Conservation (phyloP, 495 filamentous ascomycete species). For the Podospora conica region DNA sequence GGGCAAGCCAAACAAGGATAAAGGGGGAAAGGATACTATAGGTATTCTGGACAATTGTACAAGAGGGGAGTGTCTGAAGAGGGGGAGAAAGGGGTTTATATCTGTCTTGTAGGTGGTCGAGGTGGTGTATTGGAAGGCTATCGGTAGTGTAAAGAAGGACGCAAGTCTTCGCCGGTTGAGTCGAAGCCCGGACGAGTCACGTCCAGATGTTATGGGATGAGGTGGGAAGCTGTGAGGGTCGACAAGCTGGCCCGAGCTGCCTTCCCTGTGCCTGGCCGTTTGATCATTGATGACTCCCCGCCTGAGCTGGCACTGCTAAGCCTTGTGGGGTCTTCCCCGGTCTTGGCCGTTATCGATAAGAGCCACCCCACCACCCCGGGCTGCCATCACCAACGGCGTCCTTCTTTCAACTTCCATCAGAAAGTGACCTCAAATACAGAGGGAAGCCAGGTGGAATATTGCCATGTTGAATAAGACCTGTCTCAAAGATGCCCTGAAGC, state of each 20-base stretch:
- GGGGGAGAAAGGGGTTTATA: not conserved
- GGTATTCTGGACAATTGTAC: not conserved
- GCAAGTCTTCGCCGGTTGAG: conserved; percentile 27
- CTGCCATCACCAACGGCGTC: no score
- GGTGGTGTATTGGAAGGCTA: not conserved
- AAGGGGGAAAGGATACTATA: not conserved
- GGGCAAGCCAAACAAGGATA: not conserved
- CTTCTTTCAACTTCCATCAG: no score
- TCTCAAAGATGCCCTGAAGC: no score
- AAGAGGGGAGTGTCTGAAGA: not conserved
- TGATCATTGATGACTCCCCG: not conserved
- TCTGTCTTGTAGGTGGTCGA: not conserved
- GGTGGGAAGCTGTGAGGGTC: not conserved
- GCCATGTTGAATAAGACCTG: not conserved
- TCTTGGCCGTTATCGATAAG: not conserved
- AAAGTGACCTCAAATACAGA: not conserved
- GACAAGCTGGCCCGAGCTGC: no score
- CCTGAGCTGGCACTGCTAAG: not conserved
- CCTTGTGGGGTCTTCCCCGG: not conserved
- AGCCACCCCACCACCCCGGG: not conserved
- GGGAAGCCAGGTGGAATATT: not conserved
- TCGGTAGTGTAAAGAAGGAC: not conserved
- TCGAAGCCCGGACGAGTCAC: conserved; percentile 26
- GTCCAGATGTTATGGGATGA: no score
- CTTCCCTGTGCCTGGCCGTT: not conserved